Conservation (phyloP, 257 asterid species). For the Solanum neorickii region DNA sequence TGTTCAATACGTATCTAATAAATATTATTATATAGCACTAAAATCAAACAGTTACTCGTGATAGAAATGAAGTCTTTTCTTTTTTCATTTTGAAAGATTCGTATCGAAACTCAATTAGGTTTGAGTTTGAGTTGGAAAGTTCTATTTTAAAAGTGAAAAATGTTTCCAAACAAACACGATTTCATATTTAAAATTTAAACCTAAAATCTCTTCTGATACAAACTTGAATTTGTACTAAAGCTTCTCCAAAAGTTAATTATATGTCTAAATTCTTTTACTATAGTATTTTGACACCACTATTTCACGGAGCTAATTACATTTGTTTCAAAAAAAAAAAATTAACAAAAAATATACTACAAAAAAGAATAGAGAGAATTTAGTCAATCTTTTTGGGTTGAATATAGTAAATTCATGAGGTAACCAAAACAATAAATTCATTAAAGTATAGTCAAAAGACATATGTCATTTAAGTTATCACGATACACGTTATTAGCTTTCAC, state of each 20-base stretch:
- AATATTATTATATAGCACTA: not conserved
- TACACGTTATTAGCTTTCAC: not conserved
- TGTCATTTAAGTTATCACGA: not conserved
- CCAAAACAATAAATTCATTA: not conserved
- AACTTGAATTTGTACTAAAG: not conserved
- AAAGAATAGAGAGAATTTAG: not conserved
- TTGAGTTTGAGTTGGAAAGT: too few relatives aligned
- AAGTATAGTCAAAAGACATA: not conserved
- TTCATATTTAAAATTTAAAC: not conserved
- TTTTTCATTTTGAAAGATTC: not conserved
- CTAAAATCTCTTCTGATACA: not conserved
- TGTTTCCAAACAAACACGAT: not conserved
- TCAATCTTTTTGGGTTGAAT: not conserved
- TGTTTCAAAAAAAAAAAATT: not conserved
- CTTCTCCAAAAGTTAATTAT: too few relatives aligned
- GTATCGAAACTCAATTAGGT: too few relatives aligned
- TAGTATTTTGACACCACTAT: not conserved
- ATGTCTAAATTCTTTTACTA: too few relatives aligned
- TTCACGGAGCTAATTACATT: not conserved
- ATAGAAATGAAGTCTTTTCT: not conserved
- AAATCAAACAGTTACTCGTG: not conserved
- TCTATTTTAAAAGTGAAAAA: too few relatives aligned
- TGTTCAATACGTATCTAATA: fast-evolving
- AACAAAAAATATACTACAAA: not conserved
- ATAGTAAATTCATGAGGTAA: not conserved